A percentile compares a stretch with the other conserved stretches of the same genome.
Evolutionary conservation across 768 basidiomycete species (phyloP).

Genomic region (Suillus placidus): DNA sequence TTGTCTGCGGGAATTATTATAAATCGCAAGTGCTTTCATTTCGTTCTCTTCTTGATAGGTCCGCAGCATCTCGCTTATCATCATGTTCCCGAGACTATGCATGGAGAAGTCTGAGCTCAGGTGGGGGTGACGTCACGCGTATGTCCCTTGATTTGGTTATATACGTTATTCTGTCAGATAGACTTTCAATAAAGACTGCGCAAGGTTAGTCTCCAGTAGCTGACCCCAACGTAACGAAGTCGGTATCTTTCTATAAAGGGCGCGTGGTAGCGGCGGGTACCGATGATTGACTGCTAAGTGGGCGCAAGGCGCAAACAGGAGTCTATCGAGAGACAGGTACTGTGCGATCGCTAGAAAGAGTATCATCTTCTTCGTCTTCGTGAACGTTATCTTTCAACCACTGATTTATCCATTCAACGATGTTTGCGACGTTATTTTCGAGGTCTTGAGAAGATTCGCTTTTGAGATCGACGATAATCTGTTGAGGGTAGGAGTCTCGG

Average conservation of each 20-base stretch:
- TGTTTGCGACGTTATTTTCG: slow-evolving; percentile 83
- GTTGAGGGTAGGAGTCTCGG: slow-evolving; percentile 77
- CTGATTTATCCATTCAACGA: slow-evolving; percentile 82
- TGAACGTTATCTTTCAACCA: slow-evolving; percentile 53
- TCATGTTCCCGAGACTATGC: no score
- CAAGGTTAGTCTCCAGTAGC: neutral
- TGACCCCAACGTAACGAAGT: neutral
- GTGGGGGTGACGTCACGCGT: neutral
- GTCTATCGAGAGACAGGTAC: neutral
- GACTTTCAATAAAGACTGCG: neutral
- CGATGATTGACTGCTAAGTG: neutral
- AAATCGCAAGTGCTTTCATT: neutral
- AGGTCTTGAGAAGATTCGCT: slow-evolving; percentile 81
- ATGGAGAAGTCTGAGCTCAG: neutral
- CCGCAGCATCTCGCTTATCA: neutral
- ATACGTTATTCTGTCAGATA: neutral
- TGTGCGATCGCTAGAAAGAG: neutral
- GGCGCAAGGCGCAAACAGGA: no score
- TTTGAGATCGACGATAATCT: slow-evolving; percentile 83
- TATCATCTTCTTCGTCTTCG: neutral
- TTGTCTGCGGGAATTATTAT: no score
- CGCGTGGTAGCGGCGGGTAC: neutral
- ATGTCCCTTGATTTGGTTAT: neutral
- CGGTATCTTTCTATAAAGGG: neutral
- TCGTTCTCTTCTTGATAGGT: neutral